A percentile compares a stretch with the other conserved stretches of the same genome.
These are phyloP conservation scores for Trypanosomatidae sp. DNA, from an alignment of 208 protist genomes.

Conservation along the genomic window DNA sequence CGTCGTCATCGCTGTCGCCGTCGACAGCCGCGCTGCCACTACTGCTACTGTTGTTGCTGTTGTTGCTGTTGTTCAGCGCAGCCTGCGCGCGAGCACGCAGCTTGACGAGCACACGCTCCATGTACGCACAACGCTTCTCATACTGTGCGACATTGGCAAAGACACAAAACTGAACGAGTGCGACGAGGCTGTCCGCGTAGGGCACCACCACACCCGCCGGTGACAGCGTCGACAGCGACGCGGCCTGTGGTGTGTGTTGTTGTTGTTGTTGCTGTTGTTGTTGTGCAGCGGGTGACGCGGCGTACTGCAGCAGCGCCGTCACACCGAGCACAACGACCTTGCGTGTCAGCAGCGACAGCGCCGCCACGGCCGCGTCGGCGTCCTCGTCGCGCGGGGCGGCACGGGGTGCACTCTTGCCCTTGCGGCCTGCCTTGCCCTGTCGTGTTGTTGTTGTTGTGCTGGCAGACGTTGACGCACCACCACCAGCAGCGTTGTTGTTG, in stretches of 20 bases:
- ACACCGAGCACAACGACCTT: slow-evolving; percentile 67
- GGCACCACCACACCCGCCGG: too few species aligned
- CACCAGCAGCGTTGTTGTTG: neutral
- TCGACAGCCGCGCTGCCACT: slow-evolving; percentile 24
- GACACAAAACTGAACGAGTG: slow-evolving; percentile 68
- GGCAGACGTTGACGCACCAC: too few species aligned
- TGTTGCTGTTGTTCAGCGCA: slow-evolving; percentile 7
- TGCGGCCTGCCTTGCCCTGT: too few species aligned
- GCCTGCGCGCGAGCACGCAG: slow-evolving; percentile 21
- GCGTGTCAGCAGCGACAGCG: slow-evolving; percentile 62
- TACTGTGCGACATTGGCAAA: slow-evolving; percentile 50
- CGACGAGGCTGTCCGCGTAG: slow-evolving; percentile 22
- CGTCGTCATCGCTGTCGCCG: slow-evolving; percentile 5
- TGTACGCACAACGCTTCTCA: slow-evolving; percentile 27
- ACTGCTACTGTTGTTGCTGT: slow-evolving; percentile 15
- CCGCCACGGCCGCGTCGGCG: slow-evolving; percentile 29
- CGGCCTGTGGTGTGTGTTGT: too few species aligned
- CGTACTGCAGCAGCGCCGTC: slow-evolving; percentile 20
- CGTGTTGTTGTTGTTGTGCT: too few species aligned
- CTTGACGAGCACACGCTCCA: slow-evolving; percentile 36
- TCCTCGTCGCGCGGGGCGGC: slow-evolving; percentile 14
- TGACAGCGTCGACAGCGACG: neutral
- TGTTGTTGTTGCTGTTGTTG: neutral
- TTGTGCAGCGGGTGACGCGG: slow-evolving; percentile 2
- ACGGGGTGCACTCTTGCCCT: neutral